phyloP scores from a whole-genome alignment of 2,329 filamentous ascomycete genomes.

The Fusarium haematococcum region DNA sequence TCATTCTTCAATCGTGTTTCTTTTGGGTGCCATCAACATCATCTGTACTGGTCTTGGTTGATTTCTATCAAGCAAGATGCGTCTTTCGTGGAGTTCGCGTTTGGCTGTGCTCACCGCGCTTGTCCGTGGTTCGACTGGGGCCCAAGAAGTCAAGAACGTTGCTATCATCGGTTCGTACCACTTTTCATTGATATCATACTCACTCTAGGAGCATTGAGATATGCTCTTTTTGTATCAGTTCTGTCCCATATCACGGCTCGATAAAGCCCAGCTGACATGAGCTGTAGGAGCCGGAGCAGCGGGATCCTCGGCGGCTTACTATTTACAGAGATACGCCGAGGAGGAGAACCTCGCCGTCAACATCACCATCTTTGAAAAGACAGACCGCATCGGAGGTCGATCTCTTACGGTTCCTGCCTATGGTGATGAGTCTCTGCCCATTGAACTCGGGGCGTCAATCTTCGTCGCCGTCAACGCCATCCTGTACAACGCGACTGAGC shows the following conservation, averaged over 20 bases:
- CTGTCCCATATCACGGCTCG: neutral
- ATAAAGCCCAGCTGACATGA: constrained; percentile 16
- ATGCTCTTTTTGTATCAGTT: neutral
- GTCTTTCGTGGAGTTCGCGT: constrained; percentile 12
- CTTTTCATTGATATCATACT: neutral
- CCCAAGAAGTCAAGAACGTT: constrained; percentile 47
- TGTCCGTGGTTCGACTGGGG: constrained; percentile 16
- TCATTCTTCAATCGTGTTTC: neutral
- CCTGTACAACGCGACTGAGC: constrained; percentile 76
- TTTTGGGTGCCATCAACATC: neutral
- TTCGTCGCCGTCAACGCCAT: constrained; percentile 90
- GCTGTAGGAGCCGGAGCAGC: constrained; percentile 84
- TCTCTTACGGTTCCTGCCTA: constrained; percentile 86
- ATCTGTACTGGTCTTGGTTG: neutral
- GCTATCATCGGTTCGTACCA: constrained; percentile 52
- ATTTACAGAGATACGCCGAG: constrained; percentile 78
- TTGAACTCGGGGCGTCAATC: constrained; percentile 92
- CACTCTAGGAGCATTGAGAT: neutral
- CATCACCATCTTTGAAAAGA: constrained; percentile 89
- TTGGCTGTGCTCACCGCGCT: constrained; percentile 36
- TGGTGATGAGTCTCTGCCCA: constrained; percentile 71
- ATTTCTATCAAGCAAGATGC: constrained; percentile 25
- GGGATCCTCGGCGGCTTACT: constrained; percentile 88
- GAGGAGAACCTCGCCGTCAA: constrained; percentile 72
- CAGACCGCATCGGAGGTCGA: constrained; percentile 82